Percentiles rank a stretch among this genome's conserved stretches.
Conservation (phyloP, 495 filamentous ascomycete species). For the Astrothelium macrocarpum region DNA sequence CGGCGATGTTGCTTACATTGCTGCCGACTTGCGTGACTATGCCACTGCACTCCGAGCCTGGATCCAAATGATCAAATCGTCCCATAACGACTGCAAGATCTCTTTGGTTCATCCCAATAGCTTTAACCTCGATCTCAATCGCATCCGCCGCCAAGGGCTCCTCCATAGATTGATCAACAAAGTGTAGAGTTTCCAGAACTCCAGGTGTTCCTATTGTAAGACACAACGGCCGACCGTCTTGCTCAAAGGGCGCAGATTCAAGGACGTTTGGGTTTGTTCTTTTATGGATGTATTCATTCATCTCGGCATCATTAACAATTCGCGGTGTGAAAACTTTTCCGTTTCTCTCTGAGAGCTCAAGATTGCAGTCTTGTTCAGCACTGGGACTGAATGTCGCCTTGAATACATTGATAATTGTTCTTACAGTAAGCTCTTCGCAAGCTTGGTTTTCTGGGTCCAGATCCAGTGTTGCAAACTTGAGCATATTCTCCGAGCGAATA, state of each 20-base stretch:
- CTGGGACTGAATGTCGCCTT: neutral
- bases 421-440: neutral
- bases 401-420: neutral
- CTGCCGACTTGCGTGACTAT: neutral
- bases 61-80: neutral
- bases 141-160: neutral
- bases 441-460: neutral
- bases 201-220: neutral
- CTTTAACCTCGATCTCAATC: constrained; percentile 11
- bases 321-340: neutral
- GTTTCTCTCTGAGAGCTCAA: neutral
- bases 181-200: constrained; percentile 10
- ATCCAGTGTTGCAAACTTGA: neutral
- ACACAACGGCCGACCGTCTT: neutral
- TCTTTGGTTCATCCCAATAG: neutral
- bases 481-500: neutral
- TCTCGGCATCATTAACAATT: neutral
- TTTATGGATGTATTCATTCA: neutral
- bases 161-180: neutral
- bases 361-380: neutral
- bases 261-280: neutral
- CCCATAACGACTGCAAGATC: constrained; percentile 5
- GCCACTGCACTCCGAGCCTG: constrained; percentile 2
- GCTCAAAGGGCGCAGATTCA: neutral
- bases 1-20: neutral